These are phyloP conservation scores for Spirogloea muscicola DNA, from an alignment of 139 green algal species.

Conservation along the genomic window DNA sequence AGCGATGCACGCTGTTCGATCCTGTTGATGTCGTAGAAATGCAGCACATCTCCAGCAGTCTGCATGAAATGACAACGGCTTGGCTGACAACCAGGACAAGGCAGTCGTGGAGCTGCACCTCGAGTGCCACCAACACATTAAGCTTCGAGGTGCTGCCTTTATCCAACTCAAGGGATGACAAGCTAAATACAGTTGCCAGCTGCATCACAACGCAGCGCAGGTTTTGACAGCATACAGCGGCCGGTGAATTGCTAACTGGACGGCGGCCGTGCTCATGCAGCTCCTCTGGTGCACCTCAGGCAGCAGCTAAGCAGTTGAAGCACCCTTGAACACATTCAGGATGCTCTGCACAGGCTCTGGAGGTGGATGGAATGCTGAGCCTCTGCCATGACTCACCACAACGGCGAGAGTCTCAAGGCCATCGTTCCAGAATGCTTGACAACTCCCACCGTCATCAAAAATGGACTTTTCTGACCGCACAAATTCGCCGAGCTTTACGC, in stretches of 20 bases:
- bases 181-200: conserved; percentile 2
- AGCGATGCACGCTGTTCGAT: conserved; percentile 34
- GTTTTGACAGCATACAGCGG: too few species aligned
- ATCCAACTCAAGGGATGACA: too few species aligned
- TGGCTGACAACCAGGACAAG: not conserved
- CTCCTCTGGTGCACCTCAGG: too few species aligned
- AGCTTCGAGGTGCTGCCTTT: too few species aligned
- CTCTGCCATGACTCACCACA: conserved; percentile 14
- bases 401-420: conserved; percentile 33
- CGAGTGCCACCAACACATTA: not conserved
- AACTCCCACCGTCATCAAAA: conserved; percentile 27
- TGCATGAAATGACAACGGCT: not conserved
- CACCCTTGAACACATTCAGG: not conserved
- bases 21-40: conserved; percentile 42
- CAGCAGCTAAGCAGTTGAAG: conserved; percentile 6
- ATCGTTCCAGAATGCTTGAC: conserved; percentile 31
- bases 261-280: too few species aligned
- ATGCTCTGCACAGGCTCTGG: not conserved
- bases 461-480: conserved; percentile 23
- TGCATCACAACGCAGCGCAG: not conserved
- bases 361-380: not conserved
- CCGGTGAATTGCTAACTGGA: too few species aligned
- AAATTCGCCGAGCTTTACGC: conserved; percentile 43
- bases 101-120: not conserved
- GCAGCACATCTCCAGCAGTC: conserved; percentile 28